Conservation (phyloP, 106 monocot species). For the Allium fistulosum region DNA sequence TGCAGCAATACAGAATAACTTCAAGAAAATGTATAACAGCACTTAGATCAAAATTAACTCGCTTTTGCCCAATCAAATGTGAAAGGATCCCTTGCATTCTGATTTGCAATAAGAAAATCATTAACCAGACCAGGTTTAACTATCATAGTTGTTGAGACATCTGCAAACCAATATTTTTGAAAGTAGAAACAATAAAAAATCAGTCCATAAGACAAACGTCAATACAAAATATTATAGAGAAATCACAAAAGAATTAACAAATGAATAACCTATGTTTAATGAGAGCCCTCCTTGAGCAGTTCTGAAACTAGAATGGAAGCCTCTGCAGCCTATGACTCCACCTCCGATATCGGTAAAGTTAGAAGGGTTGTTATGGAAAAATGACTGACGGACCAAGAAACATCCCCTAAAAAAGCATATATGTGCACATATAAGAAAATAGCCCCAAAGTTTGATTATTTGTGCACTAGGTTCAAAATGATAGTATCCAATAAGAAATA, state of each 20-base stretch:
- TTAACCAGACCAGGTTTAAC: constrained; percentile 80
- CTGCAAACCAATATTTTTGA: constrained; percentile 11
- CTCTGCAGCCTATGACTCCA: constrained; percentile 71
- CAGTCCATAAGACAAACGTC: background rate
- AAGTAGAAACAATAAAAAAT: background rate
- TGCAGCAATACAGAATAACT: background rate
- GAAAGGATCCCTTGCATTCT: constrained; percentile 53
- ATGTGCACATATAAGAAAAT: no score
- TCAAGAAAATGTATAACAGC: background rate
- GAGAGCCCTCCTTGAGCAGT: constrained; percentile 22
- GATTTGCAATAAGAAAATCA: constrained; percentile 77
- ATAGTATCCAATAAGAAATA: background rate
- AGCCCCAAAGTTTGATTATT: no score
- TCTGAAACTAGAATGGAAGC: constrained; percentile 86
- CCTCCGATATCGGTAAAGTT: constrained; percentile 76
- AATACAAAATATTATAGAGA: background rate
- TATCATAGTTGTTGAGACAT: constrained; percentile 97
- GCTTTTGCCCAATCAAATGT: constrained; percentile 82
- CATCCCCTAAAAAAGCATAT: constrained; percentile 58
- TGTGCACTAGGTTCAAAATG: background rate
- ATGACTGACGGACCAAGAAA: constrained; percentile 80
- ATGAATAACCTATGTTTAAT: constrained; percentile 63
- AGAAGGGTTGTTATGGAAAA: constrained; percentile 59
- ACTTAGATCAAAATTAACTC: constrained; percentile 1
- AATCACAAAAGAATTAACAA: background rate